These are phyloP conservation scores for Hansfordia pulvinata DNA, from an alignment of 2,329 filamentous ascomycete species.

Conservation along the genomic window DNA sequence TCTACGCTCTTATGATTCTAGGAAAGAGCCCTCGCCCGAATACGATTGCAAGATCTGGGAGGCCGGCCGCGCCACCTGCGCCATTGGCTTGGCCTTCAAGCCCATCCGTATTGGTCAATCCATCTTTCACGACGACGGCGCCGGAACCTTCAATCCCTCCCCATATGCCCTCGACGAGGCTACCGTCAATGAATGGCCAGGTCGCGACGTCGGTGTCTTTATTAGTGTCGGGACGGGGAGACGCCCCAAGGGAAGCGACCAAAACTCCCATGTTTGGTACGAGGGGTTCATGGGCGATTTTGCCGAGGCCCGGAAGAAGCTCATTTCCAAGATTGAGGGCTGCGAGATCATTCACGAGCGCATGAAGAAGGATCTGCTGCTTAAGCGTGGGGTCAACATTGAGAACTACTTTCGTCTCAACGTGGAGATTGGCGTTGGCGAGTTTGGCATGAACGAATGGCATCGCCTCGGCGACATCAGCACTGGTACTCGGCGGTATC, in stretches of 20 bases:
- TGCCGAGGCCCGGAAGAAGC: conserved; percentile 70
- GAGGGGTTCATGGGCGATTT: conserved; percentile 88
- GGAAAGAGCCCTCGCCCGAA: conserved; percentile 80
- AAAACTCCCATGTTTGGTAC: conserved; percentile 74
- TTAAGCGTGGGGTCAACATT: conserved; percentile 63
- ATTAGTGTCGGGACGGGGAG: conserved; percentile 91
- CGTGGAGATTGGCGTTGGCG: conserved; percentile 87
- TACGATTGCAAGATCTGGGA: conserved; percentile 96
- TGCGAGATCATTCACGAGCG: conserved; percentile 83
- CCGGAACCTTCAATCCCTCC: conserved; percentile 82
- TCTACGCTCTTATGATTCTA: conserved; percentile 87
- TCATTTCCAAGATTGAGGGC: conserved; percentile 88
- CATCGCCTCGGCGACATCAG: conserved; percentile 86
- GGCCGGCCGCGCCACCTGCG: conserved; percentile 84
- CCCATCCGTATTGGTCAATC: conserved; percentile 89
- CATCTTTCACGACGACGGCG: conserved; percentile 84
- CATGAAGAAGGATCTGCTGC: conserved; percentile 69
- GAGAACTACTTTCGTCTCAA: conserved; percentile 97
- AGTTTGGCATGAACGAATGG: conserved; percentile 99
- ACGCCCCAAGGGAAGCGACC: conserved; percentile 50
- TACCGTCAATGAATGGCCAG: conserved; percentile 86
- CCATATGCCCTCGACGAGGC: conserved; percentile 82
- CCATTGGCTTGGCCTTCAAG: conserved; percentile 89
- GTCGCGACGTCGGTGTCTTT: conserved; percentile 82
- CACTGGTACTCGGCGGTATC: conserved; percentile 76